A percentile compares a stretch with the other conserved stretches of the same genome.
Evolutionary conservation across 345 rosid genomes (phyloP).

Genomic region (Linum lewisii): DNA sequence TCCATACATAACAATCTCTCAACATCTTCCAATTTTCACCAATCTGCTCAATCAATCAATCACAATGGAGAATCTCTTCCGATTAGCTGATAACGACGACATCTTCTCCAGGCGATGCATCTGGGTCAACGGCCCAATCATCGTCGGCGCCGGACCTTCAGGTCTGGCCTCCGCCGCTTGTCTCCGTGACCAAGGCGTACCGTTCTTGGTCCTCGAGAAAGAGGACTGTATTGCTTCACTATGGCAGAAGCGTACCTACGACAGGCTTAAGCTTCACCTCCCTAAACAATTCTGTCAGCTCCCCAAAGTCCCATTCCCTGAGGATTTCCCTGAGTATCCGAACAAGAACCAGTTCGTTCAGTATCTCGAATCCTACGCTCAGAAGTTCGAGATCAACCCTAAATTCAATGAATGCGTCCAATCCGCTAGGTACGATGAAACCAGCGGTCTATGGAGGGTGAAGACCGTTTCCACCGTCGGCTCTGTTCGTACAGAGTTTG

Average conservation of each 20-base stretch:
- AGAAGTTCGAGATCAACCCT: slow-evolving; percentile 53
- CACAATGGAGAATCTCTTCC: slow-evolving; percentile 34
- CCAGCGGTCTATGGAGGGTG: slow-evolving; percentile 74
- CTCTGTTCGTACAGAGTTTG: slow-evolving; percentile 39
- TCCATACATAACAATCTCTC: too few relatives aligned
- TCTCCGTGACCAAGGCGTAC: slow-evolving; percentile 58
- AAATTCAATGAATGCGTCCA: slow-evolving; percentile 75
- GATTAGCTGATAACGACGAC: slow-evolving; percentile 33
- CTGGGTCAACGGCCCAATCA: slow-evolving; percentile 70
- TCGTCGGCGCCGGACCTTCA: slow-evolving; percentile 82
- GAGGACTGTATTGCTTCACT: slow-evolving; percentile 82
- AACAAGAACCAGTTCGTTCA: slow-evolving; percentile 54
- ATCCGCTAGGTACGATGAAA: slow-evolving; percentile 71
- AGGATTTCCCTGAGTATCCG: slow-evolving; percentile 65
- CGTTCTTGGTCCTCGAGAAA: slow-evolving; percentile 62
- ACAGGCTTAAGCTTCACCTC: slow-evolving; percentile 78
- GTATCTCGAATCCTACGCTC: slow-evolving; percentile 66
- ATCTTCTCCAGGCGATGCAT: slow-evolving; percentile 36
- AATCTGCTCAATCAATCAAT: too few relatives aligned
- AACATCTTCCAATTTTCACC: too few relatives aligned
- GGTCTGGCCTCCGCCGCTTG: slow-evolving; percentile 83
- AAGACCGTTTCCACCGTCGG: slow-evolving; percentile 38
- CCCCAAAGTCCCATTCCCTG: slow-evolving; percentile 73
- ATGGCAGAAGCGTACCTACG: slow-evolving; percentile 73
- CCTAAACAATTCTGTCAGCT: slow-evolving; percentile 79